phyloP scores from a whole-genome alignment of 805 yeast genomes.

The Candida ponderosae region DNA sequence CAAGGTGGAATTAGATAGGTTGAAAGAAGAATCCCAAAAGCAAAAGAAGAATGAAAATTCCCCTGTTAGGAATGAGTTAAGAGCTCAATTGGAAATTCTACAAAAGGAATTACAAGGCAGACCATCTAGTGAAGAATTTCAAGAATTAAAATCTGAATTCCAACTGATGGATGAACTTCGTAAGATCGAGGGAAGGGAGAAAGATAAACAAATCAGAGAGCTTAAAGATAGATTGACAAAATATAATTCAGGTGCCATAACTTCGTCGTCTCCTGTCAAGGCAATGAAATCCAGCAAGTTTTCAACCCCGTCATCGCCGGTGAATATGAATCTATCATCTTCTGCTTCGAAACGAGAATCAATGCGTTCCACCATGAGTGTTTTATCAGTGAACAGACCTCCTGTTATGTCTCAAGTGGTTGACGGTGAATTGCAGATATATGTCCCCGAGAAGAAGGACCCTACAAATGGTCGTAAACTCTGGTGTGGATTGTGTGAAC shows the following conservation, averaged over 20 bases:
- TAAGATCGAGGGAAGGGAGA: constrained; percentile 20
- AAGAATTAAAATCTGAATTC: constrained; percentile 38
- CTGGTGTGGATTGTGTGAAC: constrained; percentile 94
- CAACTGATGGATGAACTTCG: constrained; percentile 29
- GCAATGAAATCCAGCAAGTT: not conserved
- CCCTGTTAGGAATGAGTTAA: constrained; percentile 19
- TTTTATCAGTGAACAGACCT: constrained; percentile 11
- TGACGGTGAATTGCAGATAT: constrained; percentile 36
- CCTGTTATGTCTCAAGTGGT: constrained; percentile 20
- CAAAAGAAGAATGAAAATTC: constrained; percentile 7
- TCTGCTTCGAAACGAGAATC: not conserved
- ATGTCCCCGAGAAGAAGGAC: constrained; percentile 44
- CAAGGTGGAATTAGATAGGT: constrained; percentile 3
- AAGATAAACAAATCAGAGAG: constrained; percentile 16
- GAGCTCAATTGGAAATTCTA: constrained; percentile 12
- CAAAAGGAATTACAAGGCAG: constrained; percentile 21
- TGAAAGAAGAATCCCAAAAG: constrained; percentile 4
- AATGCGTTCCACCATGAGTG: constrained; percentile 1
- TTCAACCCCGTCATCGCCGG: not conserved
- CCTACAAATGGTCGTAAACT: constrained; percentile 66
- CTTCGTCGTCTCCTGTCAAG: not conserved
- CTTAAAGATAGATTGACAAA: constrained; percentile 9
- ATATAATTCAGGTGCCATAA: not conserved
- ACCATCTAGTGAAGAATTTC: constrained; percentile 34
- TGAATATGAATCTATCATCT: not conserved